Base-by-base conservation (phyloP, 768 basidiomycete species). In the Lyophyllum decastes region DNA sequence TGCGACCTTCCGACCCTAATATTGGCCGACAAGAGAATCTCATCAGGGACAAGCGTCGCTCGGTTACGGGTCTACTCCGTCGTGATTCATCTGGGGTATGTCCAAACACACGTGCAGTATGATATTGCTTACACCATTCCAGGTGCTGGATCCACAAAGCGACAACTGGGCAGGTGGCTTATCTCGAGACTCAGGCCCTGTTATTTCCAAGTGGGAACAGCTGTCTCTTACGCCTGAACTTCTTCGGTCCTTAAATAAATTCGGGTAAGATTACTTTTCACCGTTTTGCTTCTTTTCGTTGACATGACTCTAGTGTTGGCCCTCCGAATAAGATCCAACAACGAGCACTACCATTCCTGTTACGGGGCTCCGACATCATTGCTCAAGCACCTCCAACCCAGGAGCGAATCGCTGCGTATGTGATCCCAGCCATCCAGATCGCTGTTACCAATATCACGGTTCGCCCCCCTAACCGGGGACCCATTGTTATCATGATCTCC, bases 271-370 rank as follows among this genome's bases (percentile, higher is more conserved):
- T 34, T 10, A 35, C 45, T 56, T 54, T 7, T 34, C 40, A 46
- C 45, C 34, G 24, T n/a, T 16, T 44, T 24, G 43, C 30, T 47
- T 34, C 33, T 58, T 27, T 40, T 52, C 40, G 59, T 52, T 49
- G 57, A 55, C 30, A 59, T 24, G 24, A 21, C 41, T 55, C 24
- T 66, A 95, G 95, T 41, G 89, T 98, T 60, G 95, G 96, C 0
- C 97, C 97, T 1, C 97, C 97, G 6, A 98, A 98, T 73, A 99
- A 99, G 79, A 97, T 99, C 63, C 97, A 98, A 73, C 94, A 96
- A 68, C 85, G 96, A 48, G 95, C 97, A 45, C 78, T 99, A 49
- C 97, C 97, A 7, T 98, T 98, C 76, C 85, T 99, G 58, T 81
- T 98, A 33, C 85, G 90, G 51, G 95, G 94, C 8, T 86, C 94